These are phyloP conservation scores for Colletotrichum shisoi DNA, from an alignment of 2,329 filamentous ascomycete genomes.

Conservation along the genomic window DNA sequence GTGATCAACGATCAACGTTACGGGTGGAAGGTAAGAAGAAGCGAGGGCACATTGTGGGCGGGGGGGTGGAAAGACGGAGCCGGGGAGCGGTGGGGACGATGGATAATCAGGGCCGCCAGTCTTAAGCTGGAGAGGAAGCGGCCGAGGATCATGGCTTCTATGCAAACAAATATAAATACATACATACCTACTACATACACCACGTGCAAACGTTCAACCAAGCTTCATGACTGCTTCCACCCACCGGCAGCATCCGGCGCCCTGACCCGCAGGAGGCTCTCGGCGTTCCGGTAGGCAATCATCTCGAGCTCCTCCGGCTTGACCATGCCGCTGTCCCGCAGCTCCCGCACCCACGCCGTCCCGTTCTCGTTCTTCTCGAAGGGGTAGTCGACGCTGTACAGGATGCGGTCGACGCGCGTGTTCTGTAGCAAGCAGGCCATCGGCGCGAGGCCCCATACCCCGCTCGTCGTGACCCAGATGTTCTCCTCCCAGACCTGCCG, in stretches of 20 bases:
- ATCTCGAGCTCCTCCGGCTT: conserved; percentile 57
- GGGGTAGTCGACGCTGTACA: conserved; percentile 67
- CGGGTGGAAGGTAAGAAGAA: not conserved
- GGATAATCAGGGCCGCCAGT: not conserved
- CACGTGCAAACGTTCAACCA: not conserved
- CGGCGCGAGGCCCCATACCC: conserved; percentile 59
- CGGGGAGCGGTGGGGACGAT: conserved; percentile 8
- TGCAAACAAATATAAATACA: too few species aligned
- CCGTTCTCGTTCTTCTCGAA: conserved; percentile 61
- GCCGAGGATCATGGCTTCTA: not conserved
- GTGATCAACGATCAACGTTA: too few species aligned
- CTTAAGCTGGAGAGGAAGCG: not conserved
- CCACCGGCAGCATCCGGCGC: conserved; percentile 16
- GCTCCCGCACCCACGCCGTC: conserved; percentile 56
- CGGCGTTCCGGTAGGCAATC: conserved; percentile 61
- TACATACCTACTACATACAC: too few species aligned
- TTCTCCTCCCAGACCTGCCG: conserved; percentile 63
- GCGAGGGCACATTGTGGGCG: conserved; percentile 4
- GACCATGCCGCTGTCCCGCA: conserved; percentile 60
- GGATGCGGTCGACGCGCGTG: conserved; percentile 58
- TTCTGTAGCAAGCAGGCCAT: conserved; percentile 56
- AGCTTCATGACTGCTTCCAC: not conserved
- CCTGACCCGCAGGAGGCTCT: conserved; percentile 53
- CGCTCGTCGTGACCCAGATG: conserved; percentile 65
- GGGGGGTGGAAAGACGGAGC: not conserved